Base-by-base conservation (phyloP, 352 stramenopile genomes). In the Globisporangium paddicum region DNA sequence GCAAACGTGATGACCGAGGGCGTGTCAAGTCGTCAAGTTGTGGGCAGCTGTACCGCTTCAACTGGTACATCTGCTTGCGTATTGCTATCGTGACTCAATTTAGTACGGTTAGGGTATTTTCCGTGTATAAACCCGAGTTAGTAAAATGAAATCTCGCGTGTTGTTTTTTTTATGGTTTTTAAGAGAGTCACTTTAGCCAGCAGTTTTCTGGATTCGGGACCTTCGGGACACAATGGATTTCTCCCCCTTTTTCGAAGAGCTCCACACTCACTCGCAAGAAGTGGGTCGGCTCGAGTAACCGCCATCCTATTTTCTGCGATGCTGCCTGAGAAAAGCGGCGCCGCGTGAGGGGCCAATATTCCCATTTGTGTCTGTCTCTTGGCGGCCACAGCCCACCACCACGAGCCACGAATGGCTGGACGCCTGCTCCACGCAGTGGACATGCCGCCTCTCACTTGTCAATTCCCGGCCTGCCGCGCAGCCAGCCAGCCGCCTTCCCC, bases 281-380 rank as follows among this genome's bases (percentile, higher is more conserved):
- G 16, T 34, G 3, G 35, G 35, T 41, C 35, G 35, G 35, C 16
- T 50, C 44, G 23, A 50, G 44, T 34, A 50, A 50, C 44, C 44
- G 44, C 44, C 44, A 32, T 21, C 10, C 6, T 16, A 25, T 28
- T 28, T 28, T 49, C 42, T 51, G 45, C 45, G 45, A 51, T 51
- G 18, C 18, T 16, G 37, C 28, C 28, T 51, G 45, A 51, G 45
- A 51, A 51, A 51, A 51, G 45, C 45, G 45, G 45, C 45, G 45
- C 45, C 28, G 30, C n/a, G 45, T 25, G 45, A 51, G 25, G 30
- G 45, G 45, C 37, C 37, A 44, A 51, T 18, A 34, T 23, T 14
- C 13, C 9, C 14, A 35, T 26, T 28, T 7, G 16, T 51, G 45
- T 51, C 45, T 51, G 45, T 51, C 45, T 51, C 45, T 51, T 51